A percentile compares a stretch with the other conserved stretches of the same genome.
Conservation (phyloP, 176 grass and related monocot species). For the Musa beccarii region DNA sequence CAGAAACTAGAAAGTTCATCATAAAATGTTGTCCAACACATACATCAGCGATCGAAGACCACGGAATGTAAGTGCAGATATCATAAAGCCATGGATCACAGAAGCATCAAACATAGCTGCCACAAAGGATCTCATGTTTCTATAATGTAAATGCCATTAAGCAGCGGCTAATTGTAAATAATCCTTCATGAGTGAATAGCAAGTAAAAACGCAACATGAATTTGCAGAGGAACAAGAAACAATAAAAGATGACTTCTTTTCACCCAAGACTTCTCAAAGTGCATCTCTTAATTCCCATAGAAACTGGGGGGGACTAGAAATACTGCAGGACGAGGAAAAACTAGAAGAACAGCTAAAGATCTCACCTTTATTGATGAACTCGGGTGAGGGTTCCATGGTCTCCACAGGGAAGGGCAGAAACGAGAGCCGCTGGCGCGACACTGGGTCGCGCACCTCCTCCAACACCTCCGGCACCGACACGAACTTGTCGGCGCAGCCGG, state of each 20-base stretch:
- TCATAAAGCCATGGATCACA: no score
- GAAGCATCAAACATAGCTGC: no score
- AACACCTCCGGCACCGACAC: conserved; percentile 72
- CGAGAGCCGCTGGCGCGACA: conserved; percentile 44
- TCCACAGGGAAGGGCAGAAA: conserved; percentile 51
- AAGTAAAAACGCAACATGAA: neutral
- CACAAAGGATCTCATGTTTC: no score
- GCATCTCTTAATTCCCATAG: neutral
- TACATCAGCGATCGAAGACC: no score
- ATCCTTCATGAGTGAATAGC: neutral
- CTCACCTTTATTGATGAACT: conserved; percentile 75
- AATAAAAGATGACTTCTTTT: neutral
- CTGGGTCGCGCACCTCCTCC: conserved; percentile 76
- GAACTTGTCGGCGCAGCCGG: conserved; percentile 39
- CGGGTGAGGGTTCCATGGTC: conserved; percentile 63
- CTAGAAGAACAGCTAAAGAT: neutral
- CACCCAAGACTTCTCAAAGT: neutral
- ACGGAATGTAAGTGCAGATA: no score
- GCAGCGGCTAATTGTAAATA: no score
- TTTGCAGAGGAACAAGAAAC: neutral
- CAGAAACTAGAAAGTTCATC: no score
- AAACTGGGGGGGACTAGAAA: neutral
- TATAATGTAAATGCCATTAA: no score
- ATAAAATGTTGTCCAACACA: no score
- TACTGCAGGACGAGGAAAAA: neutral